Percentiles rank a stretch among this genome's conserved stretches.
These are phyloP conservation scores for Penicillium paxilli DNA, from an alignment of 495 filamentous ascomycete species.

Conservation along the genomic window DNA sequence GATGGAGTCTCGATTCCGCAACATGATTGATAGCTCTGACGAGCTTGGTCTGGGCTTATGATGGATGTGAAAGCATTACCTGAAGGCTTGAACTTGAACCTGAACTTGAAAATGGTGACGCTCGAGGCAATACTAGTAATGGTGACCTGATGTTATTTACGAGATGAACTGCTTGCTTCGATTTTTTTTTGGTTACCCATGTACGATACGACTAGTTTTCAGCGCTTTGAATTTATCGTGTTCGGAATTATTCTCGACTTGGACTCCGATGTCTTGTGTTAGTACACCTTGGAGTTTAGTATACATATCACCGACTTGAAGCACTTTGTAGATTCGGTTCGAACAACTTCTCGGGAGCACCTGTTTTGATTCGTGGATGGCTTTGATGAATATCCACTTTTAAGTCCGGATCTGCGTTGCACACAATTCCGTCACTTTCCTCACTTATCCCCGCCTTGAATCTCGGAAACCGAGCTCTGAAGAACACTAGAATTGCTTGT, in stretches of 20 bases:
- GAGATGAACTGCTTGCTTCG: neutral
- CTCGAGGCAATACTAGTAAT: too few species aligned
- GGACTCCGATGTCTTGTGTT: neutral
- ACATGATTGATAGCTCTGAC: constrained; percentile 34
- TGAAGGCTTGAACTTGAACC: neutral
- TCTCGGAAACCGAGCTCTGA: constrained; percentile 6
- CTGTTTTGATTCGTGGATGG: too few species aligned
- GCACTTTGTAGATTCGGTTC: too few species aligned
- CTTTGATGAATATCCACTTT: too few species aligned
- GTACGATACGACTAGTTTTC: neutral
- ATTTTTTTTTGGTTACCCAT: neutral
- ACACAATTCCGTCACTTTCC: constrained; percentile 1
- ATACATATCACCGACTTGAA: neutral
- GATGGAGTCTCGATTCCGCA: constrained; percentile 20
- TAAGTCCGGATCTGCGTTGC: constrained; percentile 3
- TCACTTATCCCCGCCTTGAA: neutral
- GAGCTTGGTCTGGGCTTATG: constrained; percentile 23
- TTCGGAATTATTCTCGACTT: neutral
- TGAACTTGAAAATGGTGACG: too few species aligned
- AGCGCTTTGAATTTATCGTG: neutral
- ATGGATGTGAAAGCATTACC: neutral
- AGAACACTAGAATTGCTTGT: neutral
- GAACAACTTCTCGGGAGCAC: too few species aligned
- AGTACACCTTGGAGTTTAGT: neutral
- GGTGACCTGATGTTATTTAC: too few species aligned